Evolutionary conservation across 2,329 filamentous ascomycete genomes (phyloP), one percentile per base, ranked within the genome.

Genomic region (Massarina eburnea): DNA sequence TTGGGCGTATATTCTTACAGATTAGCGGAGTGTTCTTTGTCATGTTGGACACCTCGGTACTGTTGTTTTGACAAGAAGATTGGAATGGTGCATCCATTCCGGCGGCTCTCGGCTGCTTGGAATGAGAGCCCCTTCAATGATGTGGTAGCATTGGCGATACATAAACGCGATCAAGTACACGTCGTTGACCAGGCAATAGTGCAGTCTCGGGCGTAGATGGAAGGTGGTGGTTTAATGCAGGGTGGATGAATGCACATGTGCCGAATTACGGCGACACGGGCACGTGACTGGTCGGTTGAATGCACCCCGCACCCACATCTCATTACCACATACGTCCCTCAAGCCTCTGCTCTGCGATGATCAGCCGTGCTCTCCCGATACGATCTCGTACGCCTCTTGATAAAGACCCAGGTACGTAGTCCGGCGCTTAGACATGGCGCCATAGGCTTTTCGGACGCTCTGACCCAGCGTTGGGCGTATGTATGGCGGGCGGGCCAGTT

Each of bases 171-270:
- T 48, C 27, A 34, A 41, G 39, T 42, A 9, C 35, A 40, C 21
- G 33, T 42, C 32, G 46, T 54, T 54, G 49, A 41, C 53, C 21
- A 45, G 53, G 48, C 30, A 18, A 56, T 50, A 32, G 18, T 17
- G 2, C 20, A 41, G 27, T 19, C 12, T 32, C 26, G 10, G 30
- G 19, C 12, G 39, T 17, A 21, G 44, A 41, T 41, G 29, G 27
- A 21, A n/a, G 29, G 9, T 15, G 20, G 24, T 7, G 7, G 24
- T 7, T 26, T 7, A 7, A 26, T 26, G 24, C 7, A 26, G 24
- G 24, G 24, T 12, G 12, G 7, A 12, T 7, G 24, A 26, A 12
- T 7, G 7, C 12, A 12, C 24, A 26, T 7, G 7, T 7, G 24
- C 7, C 7, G 12, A 26, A 26, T 26, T 26, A 7, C 24, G n/a